These are phyloP conservation scores for Citrullus colocynthis DNA, from an alignment of 306 rosid species.

Conservation along the genomic window DNA sequence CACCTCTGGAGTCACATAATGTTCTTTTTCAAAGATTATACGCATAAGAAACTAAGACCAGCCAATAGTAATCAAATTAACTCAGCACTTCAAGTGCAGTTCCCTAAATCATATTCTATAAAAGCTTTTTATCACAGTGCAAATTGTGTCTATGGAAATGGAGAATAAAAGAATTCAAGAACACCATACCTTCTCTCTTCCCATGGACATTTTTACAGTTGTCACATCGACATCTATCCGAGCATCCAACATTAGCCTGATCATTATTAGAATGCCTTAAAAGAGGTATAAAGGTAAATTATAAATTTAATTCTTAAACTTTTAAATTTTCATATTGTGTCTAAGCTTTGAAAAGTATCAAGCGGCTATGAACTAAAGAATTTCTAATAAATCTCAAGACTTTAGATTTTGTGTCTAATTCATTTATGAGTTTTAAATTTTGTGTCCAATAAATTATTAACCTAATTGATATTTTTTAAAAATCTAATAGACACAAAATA, in stretches of 20 bases:
- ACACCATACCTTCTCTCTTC: slow-evolving; percentile 44
- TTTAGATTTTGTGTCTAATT: too few species aligned
- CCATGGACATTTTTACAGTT: slow-evolving; percentile 55
- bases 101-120: neutral
- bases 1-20: slow-evolving; percentile 1
- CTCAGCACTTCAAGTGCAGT: neutral
- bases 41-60: neutral
- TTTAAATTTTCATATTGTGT: too few species aligned
- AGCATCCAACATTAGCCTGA: slow-evolving; percentile 68
- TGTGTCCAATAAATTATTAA: too few species aligned
- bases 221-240: slow-evolving; percentile 52
- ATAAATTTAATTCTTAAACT: too few species aligned
- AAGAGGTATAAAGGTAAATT: neutral
- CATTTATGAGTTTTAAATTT: too few species aligned
- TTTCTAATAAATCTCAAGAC: too few species aligned
- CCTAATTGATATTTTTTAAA: too few species aligned
- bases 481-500: too few species aligned
- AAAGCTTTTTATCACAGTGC: neutral
- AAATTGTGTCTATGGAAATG: neutral
- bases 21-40: slow-evolving; percentile 1
- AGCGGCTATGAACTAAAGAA: too few species aligned
- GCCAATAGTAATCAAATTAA: neutral
- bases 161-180: neutral
- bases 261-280: neutral
- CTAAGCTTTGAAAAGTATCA: too few species aligned